Percentiles rank a stretch among this genome's conserved stretches.
phyloP scores from a whole-genome alignment of 108 stramenopile species.

The Skeletonema potamos region DNA sequence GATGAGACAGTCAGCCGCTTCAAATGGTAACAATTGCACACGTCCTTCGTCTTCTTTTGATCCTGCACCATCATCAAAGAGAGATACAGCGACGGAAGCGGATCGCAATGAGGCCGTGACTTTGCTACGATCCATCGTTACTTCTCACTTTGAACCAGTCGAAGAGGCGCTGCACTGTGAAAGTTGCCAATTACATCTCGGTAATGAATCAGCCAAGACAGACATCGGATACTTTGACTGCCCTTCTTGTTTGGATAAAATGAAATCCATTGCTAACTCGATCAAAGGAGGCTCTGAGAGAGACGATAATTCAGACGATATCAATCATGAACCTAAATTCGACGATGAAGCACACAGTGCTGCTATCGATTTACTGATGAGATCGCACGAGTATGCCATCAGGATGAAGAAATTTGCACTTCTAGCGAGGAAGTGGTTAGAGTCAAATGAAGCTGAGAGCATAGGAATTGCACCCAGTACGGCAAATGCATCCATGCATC shows the following conservation, averaged over 20 bases:
- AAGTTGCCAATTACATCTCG: not conserved
- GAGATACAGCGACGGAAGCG: not conserved
- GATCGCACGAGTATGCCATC: slow-evolving; percentile 63
- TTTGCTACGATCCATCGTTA: not conserved
- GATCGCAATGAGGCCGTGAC: not conserved
- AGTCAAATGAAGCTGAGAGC: slow-evolving; percentile 39
- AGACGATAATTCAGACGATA: slow-evolving; percentile 8
- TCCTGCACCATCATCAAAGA: not conserved
- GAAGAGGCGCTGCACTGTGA: slow-evolving; percentile 8
- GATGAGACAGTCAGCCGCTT: not conserved
- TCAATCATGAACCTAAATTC: slow-evolving; percentile 12
- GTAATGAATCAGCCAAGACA: not conserved
- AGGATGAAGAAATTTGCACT: slow-evolving; percentile 63
- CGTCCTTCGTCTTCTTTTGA: slow-evolving; percentile 14
- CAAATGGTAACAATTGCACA: not conserved
- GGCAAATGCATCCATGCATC: not conserved
- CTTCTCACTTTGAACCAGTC: not conserved
- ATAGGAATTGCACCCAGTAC: not conserved
- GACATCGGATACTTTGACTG: not conserved
- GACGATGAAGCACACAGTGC: slow-evolving; percentile 28
- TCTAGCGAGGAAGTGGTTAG: slow-evolving; percentile 70
- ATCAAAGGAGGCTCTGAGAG: slow-evolving; percentile 21
- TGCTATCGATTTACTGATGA: slow-evolving; percentile 50
- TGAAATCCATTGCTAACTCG: slow-evolving; percentile 19
- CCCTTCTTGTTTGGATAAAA: slow-evolving; percentile 11